Conservation (phyloP, 2,329 filamentous ascomycete genomes). For the Salinomyces thailandicus region DNA sequence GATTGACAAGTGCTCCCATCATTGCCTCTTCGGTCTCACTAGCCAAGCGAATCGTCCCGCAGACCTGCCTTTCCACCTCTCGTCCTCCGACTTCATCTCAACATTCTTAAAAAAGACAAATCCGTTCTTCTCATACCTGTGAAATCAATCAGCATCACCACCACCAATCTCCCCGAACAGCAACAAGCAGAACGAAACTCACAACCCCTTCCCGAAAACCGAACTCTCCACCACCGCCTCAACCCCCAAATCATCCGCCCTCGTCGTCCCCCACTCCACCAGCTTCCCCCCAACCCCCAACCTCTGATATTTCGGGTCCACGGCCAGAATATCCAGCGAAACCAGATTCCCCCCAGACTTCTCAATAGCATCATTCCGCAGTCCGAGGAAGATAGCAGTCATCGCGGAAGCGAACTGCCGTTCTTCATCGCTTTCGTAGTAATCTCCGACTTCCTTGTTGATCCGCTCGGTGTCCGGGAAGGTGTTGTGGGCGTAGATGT, state of each 20-base stretch:
- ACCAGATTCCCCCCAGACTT: conserved; percentile 18
- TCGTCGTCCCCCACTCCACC: conserved; percentile 20
- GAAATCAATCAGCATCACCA: too few species aligned
- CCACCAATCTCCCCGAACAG: too few species aligned
- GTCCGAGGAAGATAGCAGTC: conserved; percentile 12
- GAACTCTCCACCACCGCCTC: conserved; percentile 24
- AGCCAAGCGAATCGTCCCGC: conserved; percentile 19
- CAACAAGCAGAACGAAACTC: neutral
- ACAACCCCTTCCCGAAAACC: conserved; percentile 15
- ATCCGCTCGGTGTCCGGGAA: conserved; percentile 5
- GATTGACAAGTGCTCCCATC: neutral
- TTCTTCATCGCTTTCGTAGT: conserved; percentile 16
- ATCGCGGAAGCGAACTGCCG: conserved; percentile 13
- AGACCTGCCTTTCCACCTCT: conserved; percentile 10
- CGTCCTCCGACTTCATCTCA: conserved; percentile 8
- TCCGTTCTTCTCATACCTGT: conserved; percentile 23
- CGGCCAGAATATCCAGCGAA: conserved; percentile 19
- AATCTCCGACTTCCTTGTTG: conserved; percentile 9
- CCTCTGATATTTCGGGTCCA: conserved; percentile 22
- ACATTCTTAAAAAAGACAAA: conserved; percentile 21
- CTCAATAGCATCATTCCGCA: conserved; percentile 16
- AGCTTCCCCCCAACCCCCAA: conserved; percentile 18
- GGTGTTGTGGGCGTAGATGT: conserved; percentile 15
- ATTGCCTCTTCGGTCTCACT: conserved; percentile 15
- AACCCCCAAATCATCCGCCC: conserved; percentile 20